A percentile compares a stretch with the other conserved stretches of the same genome.
Conservation (phyloP, 1,284 basidiomycete genomes). For the Apiotrichum gamsii region DNA sequence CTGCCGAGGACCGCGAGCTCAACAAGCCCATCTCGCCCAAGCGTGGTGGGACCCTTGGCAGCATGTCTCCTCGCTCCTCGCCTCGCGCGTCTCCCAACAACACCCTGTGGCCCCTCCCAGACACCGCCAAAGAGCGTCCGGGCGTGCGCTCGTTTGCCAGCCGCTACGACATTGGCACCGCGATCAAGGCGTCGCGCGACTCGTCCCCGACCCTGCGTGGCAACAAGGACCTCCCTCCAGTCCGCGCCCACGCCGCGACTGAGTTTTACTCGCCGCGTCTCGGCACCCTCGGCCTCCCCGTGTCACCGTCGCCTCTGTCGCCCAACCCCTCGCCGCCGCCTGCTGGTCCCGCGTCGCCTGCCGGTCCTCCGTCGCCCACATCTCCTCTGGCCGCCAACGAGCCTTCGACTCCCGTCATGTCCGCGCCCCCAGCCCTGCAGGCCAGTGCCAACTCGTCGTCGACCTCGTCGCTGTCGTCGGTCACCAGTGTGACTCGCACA, state of each 20-base stretch:
- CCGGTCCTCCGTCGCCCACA: conserved; percentile 5
- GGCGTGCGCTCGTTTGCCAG: conserved; percentile 24
- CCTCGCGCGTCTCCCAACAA: conserved; percentile 24
- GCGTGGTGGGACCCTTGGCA: conserved; percentile 19
- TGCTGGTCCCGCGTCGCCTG: conserved; percentile 1
- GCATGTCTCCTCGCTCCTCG: conserved; percentile 10
- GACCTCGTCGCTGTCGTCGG: conserved; percentile 7
- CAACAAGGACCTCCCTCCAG: conserved; percentile 5
- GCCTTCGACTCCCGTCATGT: conserved; percentile 1
- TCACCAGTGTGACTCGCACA: conserved; percentile 5
- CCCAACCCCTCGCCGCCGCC: conserved; percentile 2
- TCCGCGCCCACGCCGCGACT: conserved; percentile 23
- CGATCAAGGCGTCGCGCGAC: conserved; percentile 46
- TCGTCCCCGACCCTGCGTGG: conserved; percentile 13
- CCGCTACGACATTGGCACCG: conserved; percentile 53
- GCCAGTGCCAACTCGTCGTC: conserved; percentile 10
- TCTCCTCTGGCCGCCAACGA: conserved; percentile 8
- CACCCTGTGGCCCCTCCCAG: too few relatives aligned
- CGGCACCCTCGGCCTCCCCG: conserved; percentile 18
- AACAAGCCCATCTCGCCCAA: conserved; percentile 6
- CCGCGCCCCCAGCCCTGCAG: conserved; percentile 1
- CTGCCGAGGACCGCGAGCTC: conserved; percentile 44
- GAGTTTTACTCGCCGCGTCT: conserved; percentile 42
- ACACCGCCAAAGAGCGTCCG: background rate
- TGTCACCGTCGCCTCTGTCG: background rate